phyloP scores from a whole-genome alignment of 371 early-diverging fungal genomes.

The Mortierella sp. region DNA sequence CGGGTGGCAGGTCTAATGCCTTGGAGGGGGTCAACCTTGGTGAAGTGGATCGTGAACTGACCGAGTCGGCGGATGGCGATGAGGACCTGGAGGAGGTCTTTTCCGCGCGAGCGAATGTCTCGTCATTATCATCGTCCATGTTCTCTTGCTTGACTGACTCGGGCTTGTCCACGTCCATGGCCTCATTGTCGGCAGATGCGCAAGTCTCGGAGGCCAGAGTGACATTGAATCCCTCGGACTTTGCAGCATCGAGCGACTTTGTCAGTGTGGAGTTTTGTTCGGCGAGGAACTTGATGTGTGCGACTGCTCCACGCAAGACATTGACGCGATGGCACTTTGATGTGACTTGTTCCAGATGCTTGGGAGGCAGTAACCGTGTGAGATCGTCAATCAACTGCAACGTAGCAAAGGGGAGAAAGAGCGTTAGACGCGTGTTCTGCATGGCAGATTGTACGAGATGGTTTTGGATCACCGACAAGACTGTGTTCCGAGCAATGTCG shows the following conservation, averaged over 20 bases:
- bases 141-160: constrained; percentile 14
- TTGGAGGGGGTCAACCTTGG: constrained; percentile 23
- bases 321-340: constrained; percentile 55
- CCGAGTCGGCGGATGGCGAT: background rate
- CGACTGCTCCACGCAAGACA: constrained; percentile 53
- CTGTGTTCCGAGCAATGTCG: no score
- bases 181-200: background rate
- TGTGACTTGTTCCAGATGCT: constrained; percentile 50
- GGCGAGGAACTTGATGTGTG: constrained; percentile 49
- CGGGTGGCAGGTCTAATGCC: constrained; percentile 16
- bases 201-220: background rate
- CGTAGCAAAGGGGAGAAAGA: constrained; percentile 3
- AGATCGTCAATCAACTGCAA: constrained; percentile 46
- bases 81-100: constrained; percentile 8
- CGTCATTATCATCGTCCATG: constrained; percentile 13
- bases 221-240: constrained; percentile 13
- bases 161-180: constrained; percentile 30
- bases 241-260: constrained; percentile 20
- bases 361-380: constrained; percentile 41
- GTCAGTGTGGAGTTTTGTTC: constrained; percentile 13
- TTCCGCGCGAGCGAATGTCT: constrained; percentile 6
- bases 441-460: no score
- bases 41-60: constrained; percentile 4
- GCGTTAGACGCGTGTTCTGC: no score
- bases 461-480: no score